Base-by-base conservation (phyloP, 202 grass and related monocot species). In the Carex sylvatica region DNA sequence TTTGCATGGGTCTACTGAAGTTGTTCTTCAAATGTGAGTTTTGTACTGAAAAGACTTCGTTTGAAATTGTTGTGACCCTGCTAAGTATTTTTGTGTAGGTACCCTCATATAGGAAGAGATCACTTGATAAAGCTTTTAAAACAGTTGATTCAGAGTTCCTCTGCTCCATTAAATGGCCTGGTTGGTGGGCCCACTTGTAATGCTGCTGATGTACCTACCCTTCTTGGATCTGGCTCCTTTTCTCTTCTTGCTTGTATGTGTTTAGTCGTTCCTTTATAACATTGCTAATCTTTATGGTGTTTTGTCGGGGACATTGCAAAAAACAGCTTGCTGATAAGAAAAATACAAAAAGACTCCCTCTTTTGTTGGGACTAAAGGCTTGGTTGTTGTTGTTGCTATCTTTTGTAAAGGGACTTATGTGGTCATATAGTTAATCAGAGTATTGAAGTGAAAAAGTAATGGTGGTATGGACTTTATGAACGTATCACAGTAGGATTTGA, bases 111-210 rank as follows among this genome's bases (percentile, higher is more conserved):
- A 86, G 86, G 83, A 89, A 98, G 94, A 86, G 92, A 98, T 68
- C 92, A 98, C 89, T 82, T 98, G 89, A 87, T 95, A 73, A 95
- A 90, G 80, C 91, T 98, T 87, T 88, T 98, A 85, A 98, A 98
- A 82, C 91, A 98, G 87, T 83, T 98, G 79, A 90, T 98, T 91
- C 75, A 83, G 61, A 90, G 69, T 90, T 91, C 87, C 26, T 90
- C 87, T 78, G 72, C 80, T 31, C 92, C 89, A 65, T 64, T 71
- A 38, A 89, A 88, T 84, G 84, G 83, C 70, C 84, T 90, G 62
- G 82, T 86, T 81, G 87, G 74, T 63, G 85, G 80, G 65, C 61
- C 61, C 51, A 84, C 82, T 88, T 88, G 91, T 74, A 91, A 90
- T 88, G 95, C 95, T 79, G 91, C 92, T 83, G 89, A 90, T 91